phyloP scores from a whole-genome alignment of 2,329 filamentous ascomycete species.

The Colletotrichum sojae region DNA sequence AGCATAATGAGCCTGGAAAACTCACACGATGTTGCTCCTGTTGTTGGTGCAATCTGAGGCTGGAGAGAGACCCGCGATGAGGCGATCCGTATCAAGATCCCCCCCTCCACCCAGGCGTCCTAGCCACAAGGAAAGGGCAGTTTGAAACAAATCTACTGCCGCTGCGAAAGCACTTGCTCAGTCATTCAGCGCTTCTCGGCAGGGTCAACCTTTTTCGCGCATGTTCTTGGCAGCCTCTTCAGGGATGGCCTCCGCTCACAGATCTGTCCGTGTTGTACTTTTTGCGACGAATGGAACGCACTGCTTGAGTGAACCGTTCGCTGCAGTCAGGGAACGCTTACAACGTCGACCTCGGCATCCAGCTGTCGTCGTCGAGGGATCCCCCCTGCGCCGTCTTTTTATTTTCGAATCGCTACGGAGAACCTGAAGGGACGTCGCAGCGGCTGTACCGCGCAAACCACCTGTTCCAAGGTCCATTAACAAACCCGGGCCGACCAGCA shows the following conservation, averaged over 20 bases:
- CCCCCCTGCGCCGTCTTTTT: slow-evolving; percentile 6
- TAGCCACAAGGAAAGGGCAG: slow-evolving; percentile 28
- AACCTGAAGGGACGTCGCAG: neutral
- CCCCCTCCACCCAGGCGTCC: slow-evolving; percentile 24
- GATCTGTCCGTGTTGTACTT: slow-evolving; percentile 36
- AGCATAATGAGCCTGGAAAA: slow-evolving; percentile 28
- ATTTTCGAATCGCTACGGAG: slow-evolving; percentile 11
- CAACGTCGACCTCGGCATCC: slow-evolving; percentile 16
- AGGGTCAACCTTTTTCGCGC: slow-evolving; percentile 23
- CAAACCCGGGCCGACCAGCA: slow-evolving; percentile 10
- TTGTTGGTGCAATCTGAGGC: slow-evolving; percentile 8
- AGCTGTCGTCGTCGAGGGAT: neutral
- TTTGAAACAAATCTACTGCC: slow-evolving; percentile 37
- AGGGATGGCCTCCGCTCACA: slow-evolving; percentile 29
- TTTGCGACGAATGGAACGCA: slow-evolving; percentile 7
- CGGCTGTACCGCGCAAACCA: neutral
- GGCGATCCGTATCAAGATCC: slow-evolving; percentile 30
- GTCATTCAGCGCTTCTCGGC: slow-evolving; percentile 6
- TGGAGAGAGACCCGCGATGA: slow-evolving; percentile 18
- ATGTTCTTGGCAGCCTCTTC: slow-evolving; percentile 20
- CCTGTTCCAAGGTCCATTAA: neutral
- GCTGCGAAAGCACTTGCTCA: slow-evolving; percentile 14
- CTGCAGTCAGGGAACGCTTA: slow-evolving; percentile 19
- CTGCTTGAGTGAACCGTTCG: slow-evolving; percentile 29
- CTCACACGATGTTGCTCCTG: neutral